Evolutionary conservation across 1,284 basidiomycete genomes (phyloP), one percentile per base, ranked within the genome.

Genomic region (Cystobasidium slooffiae): DNA sequence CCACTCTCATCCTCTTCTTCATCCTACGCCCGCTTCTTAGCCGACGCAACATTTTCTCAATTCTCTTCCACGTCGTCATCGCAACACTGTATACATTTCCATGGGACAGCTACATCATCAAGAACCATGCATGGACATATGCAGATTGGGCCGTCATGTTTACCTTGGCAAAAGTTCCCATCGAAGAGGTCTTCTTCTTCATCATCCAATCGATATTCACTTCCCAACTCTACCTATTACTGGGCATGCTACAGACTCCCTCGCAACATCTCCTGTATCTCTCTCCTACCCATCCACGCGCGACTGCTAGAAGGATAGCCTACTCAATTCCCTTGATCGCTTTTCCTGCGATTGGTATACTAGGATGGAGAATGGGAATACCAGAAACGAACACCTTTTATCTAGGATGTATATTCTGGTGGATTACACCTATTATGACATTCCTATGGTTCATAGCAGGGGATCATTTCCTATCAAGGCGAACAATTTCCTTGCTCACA

Each of bases 131-230:
- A 20, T 68, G 72, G 72, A 61, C 65, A 5, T 68, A 74, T 44
- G 24, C 72, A 24, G 72, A 74, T 41, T 74, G 72, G 72, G 72
- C 72, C 6, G 72, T 74, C 47, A 74, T 53, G 46, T 51, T 51
- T 37, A 74, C 72, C 6, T 10, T 74, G 24, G 56, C 46, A 16
- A 51, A 55, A 31, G 72, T 81, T 20, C 81, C 81, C 10, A 66
- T 78, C 62, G 80, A 81, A 59, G 80, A 81, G 70, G 62, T 80
- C 61, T 80, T 81, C 74, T 81, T 81, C 77, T 81, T 81, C 65
- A 75, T 80, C 73, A 78, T 81, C 18, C 81, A 81, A 53, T 81
- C 81, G 22, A 80, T 79, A 65, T 78, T 80, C 75, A 81, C 80
- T 12, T 65, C 80, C 1, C 51, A 73, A 59, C 51, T 81, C 46